Base-by-base conservation (phyloP, 768 basidiomycete genomes). In the Leucocoprinus birnbaumii region DNA sequence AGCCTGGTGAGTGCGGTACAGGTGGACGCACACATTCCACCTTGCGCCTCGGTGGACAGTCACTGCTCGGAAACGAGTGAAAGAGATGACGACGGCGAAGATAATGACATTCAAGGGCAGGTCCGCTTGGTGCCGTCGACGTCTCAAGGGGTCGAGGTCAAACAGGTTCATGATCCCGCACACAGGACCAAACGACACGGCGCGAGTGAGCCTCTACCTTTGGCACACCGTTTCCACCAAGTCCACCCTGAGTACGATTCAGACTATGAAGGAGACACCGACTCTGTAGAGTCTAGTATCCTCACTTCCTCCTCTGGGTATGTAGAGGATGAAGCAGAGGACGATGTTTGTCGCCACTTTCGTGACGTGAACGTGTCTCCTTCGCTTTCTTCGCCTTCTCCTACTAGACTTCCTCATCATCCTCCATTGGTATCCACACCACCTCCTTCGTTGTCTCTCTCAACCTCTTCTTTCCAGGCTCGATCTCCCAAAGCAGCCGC, bases 221-320 rank as follows among this genome's bases (percentile, higher is more conserved):
- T 2, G 5, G 38, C 11, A 19, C 25, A 3, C 9, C n/a, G 13
- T 9, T 51, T 21, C 8, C 21, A 18, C 38, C 24, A 42, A 16
- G 37, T 14, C 14, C 26, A 46, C 19, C 52, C 52, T 7, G 44
- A 53, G 25, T 53, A 37, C 22, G 52, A 53, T 37, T 46, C 52
- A 1, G 31, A 24, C 10, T 34, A n/a, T n/a, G 52, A 53, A 14
- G 31, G 8, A 11, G 31, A 26, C 14, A 16, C 52, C 13, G 8
- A 34, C 13, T 21, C 16, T 24, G 24, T 19, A 3, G 13, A 27
- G 27, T 53, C 51, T 41, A n/a, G n/a, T n/a, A 34, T 34, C 19
- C 11, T 22, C 11, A 22, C 21, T 34, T 53, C 49, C 11, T 51
- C 41, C 18, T 51, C n/a, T 8, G 40, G 38, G 38, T n/a, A 3